Percentiles rank a stretch among this genome's conserved stretches.
Conservation (phyloP, 352 stramenopile genomes). For the Pythium phragmiticola region DNA sequence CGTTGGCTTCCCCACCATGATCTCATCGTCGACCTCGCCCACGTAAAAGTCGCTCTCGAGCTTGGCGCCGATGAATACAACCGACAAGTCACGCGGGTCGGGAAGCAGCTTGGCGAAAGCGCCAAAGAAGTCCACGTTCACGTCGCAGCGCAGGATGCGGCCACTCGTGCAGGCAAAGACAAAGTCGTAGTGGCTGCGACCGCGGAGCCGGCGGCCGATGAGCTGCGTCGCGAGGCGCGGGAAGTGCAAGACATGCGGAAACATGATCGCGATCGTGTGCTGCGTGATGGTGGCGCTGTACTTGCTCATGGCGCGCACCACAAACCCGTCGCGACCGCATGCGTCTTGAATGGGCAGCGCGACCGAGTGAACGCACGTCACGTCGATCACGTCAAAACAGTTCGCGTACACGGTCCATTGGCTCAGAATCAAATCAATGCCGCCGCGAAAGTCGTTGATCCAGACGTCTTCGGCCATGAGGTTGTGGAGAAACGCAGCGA, state of each 20-base stretch:
- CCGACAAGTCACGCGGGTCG: constrained; percentile 7
- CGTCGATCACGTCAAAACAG: constrained; percentile 14
- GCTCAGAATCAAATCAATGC: constrained; percentile 15
- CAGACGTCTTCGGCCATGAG: constrained; percentile 14
- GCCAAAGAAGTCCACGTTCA: constrained; percentile 17
- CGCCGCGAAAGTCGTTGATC: constrained; percentile 20
- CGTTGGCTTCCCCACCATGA: background rate
- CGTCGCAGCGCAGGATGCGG: constrained; percentile 16
- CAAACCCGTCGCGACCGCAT: constrained; percentile 3
- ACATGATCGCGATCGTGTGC: constrained; percentile 23
- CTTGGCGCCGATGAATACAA: constrained; percentile 19
- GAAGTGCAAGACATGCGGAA: constrained; percentile 13
- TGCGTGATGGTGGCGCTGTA: constrained; percentile 7
- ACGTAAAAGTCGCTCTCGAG: constrained; percentile 24
- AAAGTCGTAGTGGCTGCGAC: constrained; percentile 20
- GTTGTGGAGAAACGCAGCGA: constrained; percentile 6
- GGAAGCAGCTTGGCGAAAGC: constrained; percentile 17
- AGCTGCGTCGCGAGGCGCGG: constrained; percentile 3
- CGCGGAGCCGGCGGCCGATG: constrained; percentile 5
- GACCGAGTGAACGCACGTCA: background rate
- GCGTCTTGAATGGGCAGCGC: constrained; percentile 18
- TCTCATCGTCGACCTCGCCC: constrained; percentile 7
- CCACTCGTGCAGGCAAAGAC: constrained; percentile 16
- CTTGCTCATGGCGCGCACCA: constrained; percentile 10
- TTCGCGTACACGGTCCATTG: constrained; percentile 16